Base-by-base conservation (phyloP, 106 monocot species). In the Chionographis japonica region DNA sequence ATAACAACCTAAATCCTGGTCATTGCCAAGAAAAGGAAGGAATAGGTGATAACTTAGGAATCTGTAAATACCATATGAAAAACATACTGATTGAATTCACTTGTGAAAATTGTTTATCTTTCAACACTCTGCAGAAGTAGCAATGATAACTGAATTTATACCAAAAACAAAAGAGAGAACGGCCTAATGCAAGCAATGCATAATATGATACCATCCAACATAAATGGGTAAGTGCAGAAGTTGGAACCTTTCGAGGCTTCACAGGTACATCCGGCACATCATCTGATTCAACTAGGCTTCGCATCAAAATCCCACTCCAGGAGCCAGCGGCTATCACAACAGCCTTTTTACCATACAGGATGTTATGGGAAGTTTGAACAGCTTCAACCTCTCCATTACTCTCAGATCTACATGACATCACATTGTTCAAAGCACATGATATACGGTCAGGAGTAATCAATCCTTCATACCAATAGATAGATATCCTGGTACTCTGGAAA, bases 251-350 rank as follows among this genome's bases (percentile, higher is more conserved):
- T 75, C 94, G 72, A 74, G 94, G 94, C 72, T 85, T 88, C 54
- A 94, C 85, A 76, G 88, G 90, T 49, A 94, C 58, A 67, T 74
- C 51, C 37, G 74, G 78, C 13, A 70, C 62, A 71, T 13, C 18
- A 66, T 66, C 66, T 52, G 82, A 42, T 3, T 14, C 13, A 19
- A 76, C 15, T 51, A 95, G 69, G 60, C 43, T 81, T 56, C 50
- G 61, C 81, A 91, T 72, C 51, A 95, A 69, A 39, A 77, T 60
- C n/a, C 88, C 83, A 38, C 80, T 88, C 90, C 94, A 95, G 17
- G 94, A 85, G 72, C 94, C 91, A 40, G 91, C 74, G 52, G 90
- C 88, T 62, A 95, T 74, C 19, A 95, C 80, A 62, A 95, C 56
- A 64, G 94, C 83, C 56, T 65, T 85, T 76, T 67, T 81, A 74